A percentile compares a stretch with the other conserved stretches of the same genome.
Conservation (phyloP, 2,329 filamentous ascomycete species). For the Leptographium galeiforme region DNA sequence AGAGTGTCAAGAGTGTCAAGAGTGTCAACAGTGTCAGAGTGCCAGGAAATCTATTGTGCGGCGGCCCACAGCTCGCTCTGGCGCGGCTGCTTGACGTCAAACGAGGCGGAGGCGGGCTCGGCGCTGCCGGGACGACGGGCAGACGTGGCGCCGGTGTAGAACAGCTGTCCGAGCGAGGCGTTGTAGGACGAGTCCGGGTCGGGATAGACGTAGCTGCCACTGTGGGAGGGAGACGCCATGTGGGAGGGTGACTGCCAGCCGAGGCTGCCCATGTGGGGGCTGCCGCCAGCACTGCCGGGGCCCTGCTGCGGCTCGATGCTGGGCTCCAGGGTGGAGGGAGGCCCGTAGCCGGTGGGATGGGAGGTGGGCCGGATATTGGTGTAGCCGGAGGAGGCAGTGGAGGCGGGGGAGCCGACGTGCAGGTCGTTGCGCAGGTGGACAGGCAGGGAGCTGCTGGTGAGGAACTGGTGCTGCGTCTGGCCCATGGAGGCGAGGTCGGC, state of each 20-base stretch:
- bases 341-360: constrained; percentile 72
- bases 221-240: constrained; percentile 56
- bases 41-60: constrained; percentile 23
- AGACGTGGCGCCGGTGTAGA: constrained; percentile 42
- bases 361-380: constrained; percentile 60
- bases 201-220: constrained; percentile 58
- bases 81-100: constrained; percentile 29
- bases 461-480: constrained; percentile 60
- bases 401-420: constrained; percentile 55
- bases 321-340: constrained; percentile 73
- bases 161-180: constrained; percentile 52
- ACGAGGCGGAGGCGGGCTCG: constrained; percentile 33
- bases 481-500: constrained; percentile 59
- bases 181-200: constrained; percentile 62
- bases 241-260: constrained; percentile 83
- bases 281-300: constrained; percentile 58
- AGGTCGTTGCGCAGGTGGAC: constrained; percentile 69
- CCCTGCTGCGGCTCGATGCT: constrained; percentile 65
- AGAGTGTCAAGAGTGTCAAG: neutral
- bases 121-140: constrained; percentile 58
- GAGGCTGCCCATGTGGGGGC: constrained; percentile 69
- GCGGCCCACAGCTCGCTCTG: constrained; percentile 39
- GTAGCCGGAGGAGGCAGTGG: constrained; percentile 49
- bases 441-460: constrained; percentile 67
- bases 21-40: neutral